Evolutionary conservation across 2,329 filamentous ascomycete genomes (phyloP), one percentile per base, ranked within the genome.

Genomic region (Curvularia sp.): DNA sequence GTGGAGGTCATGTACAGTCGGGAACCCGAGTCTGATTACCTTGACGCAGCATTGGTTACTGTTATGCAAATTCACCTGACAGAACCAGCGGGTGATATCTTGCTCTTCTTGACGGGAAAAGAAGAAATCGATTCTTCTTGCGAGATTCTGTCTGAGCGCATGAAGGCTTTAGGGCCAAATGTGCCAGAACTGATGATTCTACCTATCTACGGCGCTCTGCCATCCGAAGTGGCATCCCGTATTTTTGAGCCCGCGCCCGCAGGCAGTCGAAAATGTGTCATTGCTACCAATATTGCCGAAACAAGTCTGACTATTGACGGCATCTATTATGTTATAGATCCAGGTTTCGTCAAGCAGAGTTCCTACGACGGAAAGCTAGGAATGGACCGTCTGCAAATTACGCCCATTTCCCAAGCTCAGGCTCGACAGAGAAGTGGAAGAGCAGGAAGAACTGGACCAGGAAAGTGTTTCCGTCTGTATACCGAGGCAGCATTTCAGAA

Each of bases 1-100:
- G 95, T 99, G 28, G 95, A 98, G 78, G 88, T 98, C 54, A 89
- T 99, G 77, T 99, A 98, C 78, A 96, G 92, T 2, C 86, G 91
- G 55, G 95, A 99, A 72, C 95, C 96, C 0, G 95, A 98, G 74
- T 93, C 91, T 0, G 96, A 99, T 74, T 99, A 99, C 69, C 82
- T 99, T 13, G 95, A 98, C 75, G 89, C 93, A 1, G 93, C 95
- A 0, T 82, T 99, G n/a, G 90, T 93, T 13, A 98, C 95, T 0
- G 93, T 97, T 47, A 97, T 99, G 94, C 92, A 98, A 73, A 98
- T 99, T 53, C 95, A 99, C 74, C 80, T 99, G 18, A 95, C 90
- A 1, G 95, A 99, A 71, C 92, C 93, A 6, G 85, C 89, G 18
- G 95, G 95, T 65, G 96, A 99, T 71, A 97, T 99, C 50, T 80